Base-by-base conservation (phyloP, 208 protist genomes). In the Strigomonas galati region DNA sequence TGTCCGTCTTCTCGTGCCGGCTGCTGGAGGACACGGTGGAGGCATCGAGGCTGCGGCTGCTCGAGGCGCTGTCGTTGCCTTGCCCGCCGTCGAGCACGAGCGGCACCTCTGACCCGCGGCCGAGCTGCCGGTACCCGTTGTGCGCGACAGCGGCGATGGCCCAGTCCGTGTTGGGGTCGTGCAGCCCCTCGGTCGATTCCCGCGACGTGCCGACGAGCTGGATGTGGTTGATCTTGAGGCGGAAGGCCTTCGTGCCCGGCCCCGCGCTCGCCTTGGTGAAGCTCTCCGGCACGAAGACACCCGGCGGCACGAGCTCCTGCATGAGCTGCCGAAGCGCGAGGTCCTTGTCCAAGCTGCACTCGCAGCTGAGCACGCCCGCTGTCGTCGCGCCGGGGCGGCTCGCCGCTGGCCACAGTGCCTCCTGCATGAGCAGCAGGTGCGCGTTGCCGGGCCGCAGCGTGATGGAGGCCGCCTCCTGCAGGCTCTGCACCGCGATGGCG, bases 111-210 rank as follows among this genome's bases (percentile, higher is more conserved):
- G 71, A 71, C 21, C 89, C 89, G 24, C 84, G 72, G 15, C 89
- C 80, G 4, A 95, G 78, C 74, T 92, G 89, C 58, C 84, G 85
- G 66, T 91, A 91, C 26, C 89, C 89, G 58, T 95, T 95, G 76
- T 95, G 89, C 15, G 84, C 84, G 10, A 95, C 84, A 21, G 80
- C 89, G 0, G 89, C 89, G 21, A 95, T 75, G 23, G 84, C 78
- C 87, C 89, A 95, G 60, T 90, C 82, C 14, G 79, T 74, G 12
- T 74, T 58, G 0, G 55, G 63, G 68, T 89, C 76, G 3, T 63
- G 24, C 30, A 90, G 74, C 31, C 73, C 70, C 15, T 76, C 62
- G 44, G 63, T 51, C 15, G 81, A 84, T 55, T 76, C 80, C 27
- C 27, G 31, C 23, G 85, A 79, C 27, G 81, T 77, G 0, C 71